Percentiles rank a stretch among this genome's conserved stretches.
phyloP scores from a whole-genome alignment of 768 basidiomycete genomes.

The Lactarius pseudohatsudake region DNA sequence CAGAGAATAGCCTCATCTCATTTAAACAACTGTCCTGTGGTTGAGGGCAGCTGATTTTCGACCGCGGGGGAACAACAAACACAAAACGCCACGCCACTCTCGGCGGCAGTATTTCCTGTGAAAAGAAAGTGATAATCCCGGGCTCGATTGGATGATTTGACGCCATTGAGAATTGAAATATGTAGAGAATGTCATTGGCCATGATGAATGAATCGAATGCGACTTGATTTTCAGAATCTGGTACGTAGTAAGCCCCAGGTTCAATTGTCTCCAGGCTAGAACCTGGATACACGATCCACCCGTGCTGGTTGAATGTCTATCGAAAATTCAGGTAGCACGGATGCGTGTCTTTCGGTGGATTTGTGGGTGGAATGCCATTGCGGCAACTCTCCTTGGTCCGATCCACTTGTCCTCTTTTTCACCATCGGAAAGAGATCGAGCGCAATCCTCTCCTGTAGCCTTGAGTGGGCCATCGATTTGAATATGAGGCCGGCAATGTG shows the following conservation, averaged over 20 bases:
- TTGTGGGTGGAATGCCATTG: not conserved
- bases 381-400: not conserved
- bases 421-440: not conserved
- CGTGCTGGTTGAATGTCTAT: not conserved
- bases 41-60: not conserved
- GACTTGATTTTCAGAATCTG: not conserved
- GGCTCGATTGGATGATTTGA: not conserved
- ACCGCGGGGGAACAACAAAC: not conserved
- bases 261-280: not conserved
- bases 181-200: not conserved
- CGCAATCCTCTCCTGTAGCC: not conserved
- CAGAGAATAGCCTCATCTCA: not conserved
- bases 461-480: not conserved
- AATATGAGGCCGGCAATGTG: not conserved
- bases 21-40: not conserved
- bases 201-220: not conserved
- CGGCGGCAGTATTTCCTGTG: not conserved
- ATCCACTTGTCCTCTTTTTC: not conserved
- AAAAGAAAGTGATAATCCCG: not conserved
- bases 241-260: not conserved
- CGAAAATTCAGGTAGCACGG: not conserved
- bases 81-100: not conserved
- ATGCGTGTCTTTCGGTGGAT: not conserved
- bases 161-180: not conserved
- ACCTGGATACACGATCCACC: not conserved